Conservation (phyloP, 2,329 filamentous ascomycete species). For the Furcasterigmium sp. region DNA sequence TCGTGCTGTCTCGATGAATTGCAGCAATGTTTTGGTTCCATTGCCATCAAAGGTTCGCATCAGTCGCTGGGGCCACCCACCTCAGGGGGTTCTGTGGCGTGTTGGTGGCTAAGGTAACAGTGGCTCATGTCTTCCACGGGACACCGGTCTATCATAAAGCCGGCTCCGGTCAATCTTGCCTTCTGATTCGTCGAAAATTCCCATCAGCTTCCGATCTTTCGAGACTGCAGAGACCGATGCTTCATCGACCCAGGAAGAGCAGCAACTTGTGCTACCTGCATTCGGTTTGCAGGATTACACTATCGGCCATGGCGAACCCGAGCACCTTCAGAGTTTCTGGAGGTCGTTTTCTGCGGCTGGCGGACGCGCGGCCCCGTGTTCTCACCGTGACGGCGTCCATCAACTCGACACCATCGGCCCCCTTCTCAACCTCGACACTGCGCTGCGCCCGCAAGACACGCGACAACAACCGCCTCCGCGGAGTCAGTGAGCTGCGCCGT, state of each 20-base stretch:
- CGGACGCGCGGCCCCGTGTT: conserved; percentile 6
- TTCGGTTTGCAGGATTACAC: conserved; percentile 5
- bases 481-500: conserved; percentile 73
- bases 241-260: too few relatives aligned
- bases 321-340: conserved; percentile 22
- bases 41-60: too few relatives aligned
- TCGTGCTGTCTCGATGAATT: too few relatives aligned
- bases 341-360: conserved; percentile 18
- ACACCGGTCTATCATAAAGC: too few relatives aligned
- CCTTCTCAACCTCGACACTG: conserved; percentile 51
- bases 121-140: too few relatives aligned
- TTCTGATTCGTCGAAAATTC: not conserved
- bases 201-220: not conserved
- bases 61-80: too few relatives aligned
- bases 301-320: conserved; percentile 21
- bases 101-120: too few relatives aligned
- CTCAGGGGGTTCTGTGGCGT: too few relatives aligned
- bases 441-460: conserved; percentile 48
- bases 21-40: too few relatives aligned
- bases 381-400: not conserved
- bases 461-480: conserved; percentile 76
- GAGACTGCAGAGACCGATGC: too few relatives aligned
- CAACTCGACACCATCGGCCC: conserved; percentile 10
- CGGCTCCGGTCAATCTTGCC: too few relatives aligned
- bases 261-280: not conserved